These are phyloP conservation scores for Eragrostis nindensis DNA, from an alignment of 176 grass and related monocot genomes.

Conservation along the genomic window DNA sequence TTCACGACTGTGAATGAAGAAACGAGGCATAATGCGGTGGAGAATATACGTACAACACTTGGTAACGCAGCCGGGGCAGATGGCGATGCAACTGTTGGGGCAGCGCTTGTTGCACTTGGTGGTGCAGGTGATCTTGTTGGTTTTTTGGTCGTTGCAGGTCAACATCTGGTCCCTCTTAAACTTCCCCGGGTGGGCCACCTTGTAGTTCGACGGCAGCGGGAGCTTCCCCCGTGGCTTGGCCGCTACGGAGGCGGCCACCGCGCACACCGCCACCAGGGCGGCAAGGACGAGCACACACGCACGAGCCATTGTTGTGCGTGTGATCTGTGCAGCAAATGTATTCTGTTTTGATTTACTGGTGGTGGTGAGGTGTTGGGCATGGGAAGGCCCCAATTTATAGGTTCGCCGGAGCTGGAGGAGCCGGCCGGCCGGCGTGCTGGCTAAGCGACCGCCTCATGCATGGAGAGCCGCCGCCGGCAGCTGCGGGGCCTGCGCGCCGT, in stretches of 20 bases:
- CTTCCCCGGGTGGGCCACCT: constrained; percentile 3
- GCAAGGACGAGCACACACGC: background rate
- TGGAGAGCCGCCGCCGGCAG: background rate
- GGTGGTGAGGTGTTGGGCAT: background rate
- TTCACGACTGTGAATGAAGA: too few species aligned
- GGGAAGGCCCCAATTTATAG: background rate
- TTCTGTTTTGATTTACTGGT: background rate
- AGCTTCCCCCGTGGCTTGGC: background rate
- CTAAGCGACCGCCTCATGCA: background rate
- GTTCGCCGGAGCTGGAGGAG: background rate
- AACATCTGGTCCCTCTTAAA: constrained; percentile 26
- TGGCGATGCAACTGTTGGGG: constrained; percentile 51
- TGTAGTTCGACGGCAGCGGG: background rate
- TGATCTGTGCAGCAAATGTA: background rate
- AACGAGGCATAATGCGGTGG: too few species aligned
- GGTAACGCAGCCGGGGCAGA: constrained; percentile 57
- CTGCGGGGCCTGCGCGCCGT: background rate
- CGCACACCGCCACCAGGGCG: constrained; percentile 20
- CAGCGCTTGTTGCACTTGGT: constrained; percentile 35
- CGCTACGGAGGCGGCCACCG: background rate
- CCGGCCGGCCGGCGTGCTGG: background rate
- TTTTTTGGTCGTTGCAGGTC: background rate
- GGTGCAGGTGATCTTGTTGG: background rate
- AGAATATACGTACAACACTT: constrained; percentile 48
- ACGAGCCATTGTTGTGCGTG: background rate